A percentile compares a stretch with the other conserved stretches of the same genome.
phyloP scores from a whole-genome alignment of 164 flowering plant genomes.

The Magnolia changhungtana region DNA sequence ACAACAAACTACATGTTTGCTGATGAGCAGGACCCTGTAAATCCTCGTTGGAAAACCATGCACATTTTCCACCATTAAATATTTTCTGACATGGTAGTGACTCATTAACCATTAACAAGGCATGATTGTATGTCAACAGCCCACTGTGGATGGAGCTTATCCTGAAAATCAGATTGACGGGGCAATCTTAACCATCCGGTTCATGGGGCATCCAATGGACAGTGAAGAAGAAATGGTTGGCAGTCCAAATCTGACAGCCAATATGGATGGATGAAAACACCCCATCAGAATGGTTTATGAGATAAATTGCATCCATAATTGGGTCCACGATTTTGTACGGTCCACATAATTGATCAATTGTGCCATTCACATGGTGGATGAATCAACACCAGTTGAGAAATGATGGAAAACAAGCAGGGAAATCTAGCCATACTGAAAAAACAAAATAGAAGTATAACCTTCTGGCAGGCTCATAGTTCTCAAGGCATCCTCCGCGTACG shows the following conservation, averaged over 20 bases:
- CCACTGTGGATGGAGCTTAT: neutral
- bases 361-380: neutral
- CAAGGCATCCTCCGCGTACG: constrained; percentile 87
- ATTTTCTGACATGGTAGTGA: neutral
- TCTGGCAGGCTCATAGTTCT: constrained; percentile 76
- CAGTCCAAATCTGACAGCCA: neutral
- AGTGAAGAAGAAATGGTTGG: neutral
- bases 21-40: too few species aligned
- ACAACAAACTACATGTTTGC: too few species aligned
- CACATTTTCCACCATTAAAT: neutral
- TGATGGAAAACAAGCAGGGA: neutral
- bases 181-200: neutral
- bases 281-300: neutral
- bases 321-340: neutral
- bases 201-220: neutral
- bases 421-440: neutral
- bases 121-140: neutral
- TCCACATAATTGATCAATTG: neutral
- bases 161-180: neutral
- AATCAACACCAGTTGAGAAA: neutral
- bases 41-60: neutral
- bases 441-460: constrained; percentile 40
- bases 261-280: neutral
- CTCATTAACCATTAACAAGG: neutral
- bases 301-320: neutral